Conservation (phyloP, 257 asterid genomes). For the Asclepias syriaca region DNA sequence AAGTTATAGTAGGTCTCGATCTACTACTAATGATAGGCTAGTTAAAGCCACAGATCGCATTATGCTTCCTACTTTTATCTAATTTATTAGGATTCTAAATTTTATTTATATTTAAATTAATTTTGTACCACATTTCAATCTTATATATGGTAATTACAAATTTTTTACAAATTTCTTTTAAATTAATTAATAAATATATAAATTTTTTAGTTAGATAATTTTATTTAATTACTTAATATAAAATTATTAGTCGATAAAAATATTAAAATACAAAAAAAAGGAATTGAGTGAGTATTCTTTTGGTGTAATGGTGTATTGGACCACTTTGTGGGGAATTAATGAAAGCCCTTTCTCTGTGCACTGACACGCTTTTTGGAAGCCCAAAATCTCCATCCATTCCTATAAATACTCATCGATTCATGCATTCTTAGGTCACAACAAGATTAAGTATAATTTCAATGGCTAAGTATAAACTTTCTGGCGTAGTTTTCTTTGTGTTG, state of each 20-base stretch:
- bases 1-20: not conserved
- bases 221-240: too few relatives aligned
- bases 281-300: slow-evolving; percentile 8
- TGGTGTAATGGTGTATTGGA: slow-evolving; percentile 40
- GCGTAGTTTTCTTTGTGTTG: slow-evolving; percentile 33
- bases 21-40: slow-evolving; percentile 1
- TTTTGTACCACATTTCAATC: too few relatives aligned
- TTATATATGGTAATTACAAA: too few relatives aligned
- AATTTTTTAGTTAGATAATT: too few relatives aligned
- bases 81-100: too few relatives aligned
- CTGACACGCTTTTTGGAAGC: slow-evolving; percentile 29
- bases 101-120: too few relatives aligned
- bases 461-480: slow-evolving; percentile 27
- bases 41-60: too few relatives aligned
- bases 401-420: slow-evolving; percentile 39
- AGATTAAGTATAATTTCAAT: slow-evolving; percentile 8
- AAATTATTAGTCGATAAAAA: too few relatives aligned
- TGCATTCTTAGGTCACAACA: slow-evolving; percentile 24
- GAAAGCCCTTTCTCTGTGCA: slow-evolving; percentile 19
- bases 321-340: slow-evolving; percentile 54
- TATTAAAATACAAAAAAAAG: too few relatives aligned
- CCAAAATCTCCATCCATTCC: slow-evolving; percentile 3
- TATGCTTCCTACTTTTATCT: too few relatives aligned
- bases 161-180: too few relatives aligned
- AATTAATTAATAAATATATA: too few relatives aligned